These are phyloP conservation scores for Astraeus odoratus DNA, from an alignment of 768 basidiomycete genomes.

Conservation along the genomic window DNA sequence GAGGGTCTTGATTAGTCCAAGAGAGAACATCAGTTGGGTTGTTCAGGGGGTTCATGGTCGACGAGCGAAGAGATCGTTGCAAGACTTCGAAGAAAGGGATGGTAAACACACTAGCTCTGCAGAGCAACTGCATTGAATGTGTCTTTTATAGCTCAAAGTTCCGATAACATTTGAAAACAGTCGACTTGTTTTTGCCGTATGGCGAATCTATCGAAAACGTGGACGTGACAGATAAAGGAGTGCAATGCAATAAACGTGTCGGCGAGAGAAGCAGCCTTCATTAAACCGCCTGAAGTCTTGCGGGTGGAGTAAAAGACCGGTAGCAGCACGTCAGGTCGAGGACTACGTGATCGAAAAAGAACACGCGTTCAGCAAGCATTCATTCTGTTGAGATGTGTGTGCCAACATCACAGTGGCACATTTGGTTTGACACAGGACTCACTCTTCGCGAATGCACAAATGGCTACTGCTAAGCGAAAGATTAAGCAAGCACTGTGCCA, in stretches of 20 bases:
- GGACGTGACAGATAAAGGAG: conserved; percentile 69
- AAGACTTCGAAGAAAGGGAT: conserved; percentile 26
- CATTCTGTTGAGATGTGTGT: conserved; percentile 32
- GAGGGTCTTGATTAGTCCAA: conserved; percentile 84
- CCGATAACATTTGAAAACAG: conserved; percentile 40
- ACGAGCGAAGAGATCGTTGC: conserved; percentile 28
- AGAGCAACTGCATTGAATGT: conserved; percentile 8
- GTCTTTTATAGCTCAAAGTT: conserved; percentile 51
- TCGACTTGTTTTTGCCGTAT: conserved; percentile 42
- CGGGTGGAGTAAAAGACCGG: conserved; percentile 69
- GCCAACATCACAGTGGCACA: conserved; percentile 25
- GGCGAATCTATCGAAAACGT: conserved; percentile 69
- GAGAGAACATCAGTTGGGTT: conserved; percentile 62
- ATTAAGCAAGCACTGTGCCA: conserved; percentile 9
- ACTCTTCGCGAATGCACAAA: conserved; percentile 15
- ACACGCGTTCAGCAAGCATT: conserved; percentile 56
- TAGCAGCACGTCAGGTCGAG: conserved; percentile 44
- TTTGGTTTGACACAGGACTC: conserved; percentile 24
- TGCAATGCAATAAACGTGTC: conserved; percentile 66
- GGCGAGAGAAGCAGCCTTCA: conserved; percentile 56
- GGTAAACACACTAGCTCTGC: conserved; percentile 22
- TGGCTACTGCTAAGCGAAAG: conserved; percentile 21
- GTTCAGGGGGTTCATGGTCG: conserved; percentile 44
- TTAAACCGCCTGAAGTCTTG: conserved; percentile 48
- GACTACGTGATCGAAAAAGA: conserved; percentile 60